These are phyloP conservation scores for Spizellomyces sp. DNA, from an alignment of 192 early-diverging fungal genomes.

Conservation along the genomic window DNA sequence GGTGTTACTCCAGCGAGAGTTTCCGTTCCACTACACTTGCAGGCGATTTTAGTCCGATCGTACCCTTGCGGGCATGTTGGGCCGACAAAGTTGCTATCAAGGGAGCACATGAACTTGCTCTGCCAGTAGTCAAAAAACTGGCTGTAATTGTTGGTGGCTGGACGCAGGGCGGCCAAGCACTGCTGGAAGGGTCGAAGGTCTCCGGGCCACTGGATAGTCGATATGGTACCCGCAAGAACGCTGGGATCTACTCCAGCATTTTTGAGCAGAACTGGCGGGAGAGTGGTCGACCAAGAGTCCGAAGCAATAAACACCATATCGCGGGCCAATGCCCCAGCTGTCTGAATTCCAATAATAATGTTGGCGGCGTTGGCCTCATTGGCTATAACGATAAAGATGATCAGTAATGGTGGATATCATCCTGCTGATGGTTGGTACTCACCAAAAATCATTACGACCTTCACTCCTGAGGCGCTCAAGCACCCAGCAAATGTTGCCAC, in stretches of 20 bases:
- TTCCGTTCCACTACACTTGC: background rate
- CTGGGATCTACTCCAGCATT: background rate
- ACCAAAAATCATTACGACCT: conserved; percentile 3
- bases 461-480: background rate
- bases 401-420: too few relatives aligned
- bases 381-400: too few relatives aligned
- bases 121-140: background rate
- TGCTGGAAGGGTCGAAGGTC: background rate
- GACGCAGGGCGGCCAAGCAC: background rate
- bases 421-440: too few relatives aligned
- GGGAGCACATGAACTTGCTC: background rate
- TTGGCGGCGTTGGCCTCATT: background rate
- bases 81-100: background rate
- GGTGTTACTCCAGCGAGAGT: background rate
- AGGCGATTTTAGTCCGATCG: background rate
- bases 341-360: background rate
- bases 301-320: conserved; percentile 3
- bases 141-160: background rate
- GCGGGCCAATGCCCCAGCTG: background rate
- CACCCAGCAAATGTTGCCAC: background rate
- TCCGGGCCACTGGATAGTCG: conserved; percentile 1
- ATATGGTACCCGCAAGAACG: background rate
- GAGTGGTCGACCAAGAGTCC: conserved; percentile 1
- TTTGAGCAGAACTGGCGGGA: background rate
- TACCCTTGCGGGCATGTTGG: background rate